Conservation (phyloP, 2,329 filamentous ascomycete genomes). For the Fusarium fracticaudum region DNA sequence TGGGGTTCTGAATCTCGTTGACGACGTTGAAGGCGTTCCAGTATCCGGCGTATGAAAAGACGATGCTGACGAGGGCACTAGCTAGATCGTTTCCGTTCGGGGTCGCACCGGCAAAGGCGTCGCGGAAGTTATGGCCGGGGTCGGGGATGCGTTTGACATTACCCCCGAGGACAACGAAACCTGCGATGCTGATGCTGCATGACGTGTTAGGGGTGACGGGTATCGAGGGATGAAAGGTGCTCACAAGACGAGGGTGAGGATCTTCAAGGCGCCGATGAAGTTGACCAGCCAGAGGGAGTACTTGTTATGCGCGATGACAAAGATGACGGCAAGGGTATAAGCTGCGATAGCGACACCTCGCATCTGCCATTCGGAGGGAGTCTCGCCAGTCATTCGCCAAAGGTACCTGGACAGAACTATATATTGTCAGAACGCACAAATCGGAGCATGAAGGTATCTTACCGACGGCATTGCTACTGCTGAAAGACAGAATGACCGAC, state of each 20-base stretch:
- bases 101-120: slow-evolving; percentile 50
- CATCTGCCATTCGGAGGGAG: slow-evolving; percentile 67
- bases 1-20: slow-evolving; percentile 69
- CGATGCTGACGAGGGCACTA: slow-evolving; percentile 65
- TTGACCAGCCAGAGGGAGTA: slow-evolving; percentile 67
- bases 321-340: slow-evolving; percentile 67
- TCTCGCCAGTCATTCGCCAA: slow-evolving; percentile 63
- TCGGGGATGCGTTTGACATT: slow-evolving; percentile 44
- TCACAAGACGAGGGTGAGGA: slow-evolving; percentile 68
- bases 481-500: slow-evolving; percentile 71
- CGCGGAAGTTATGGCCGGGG: slow-evolving; percentile 48
- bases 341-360: slow-evolving; percentile 73
- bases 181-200: slow-evolving; percentile 61
- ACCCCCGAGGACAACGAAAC: slow-evolving; percentile 66
- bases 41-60: slow-evolving; percentile 67
- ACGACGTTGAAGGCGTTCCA: slow-evolving; percentile 70
- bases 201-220: neutral
- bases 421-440: neutral
- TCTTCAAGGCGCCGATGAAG: slow-evolving; percentile 66
- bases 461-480: slow-evolving; percentile 69
- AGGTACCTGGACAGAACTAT: slow-evolving; percentile 70
- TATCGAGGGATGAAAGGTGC: fast-evolving
- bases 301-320: slow-evolving; percentile 66
- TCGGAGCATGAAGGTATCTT: fast-evolving
- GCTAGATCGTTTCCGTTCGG: slow-evolving; percentile 50